Percentiles rank a stretch among this genome's conserved stretches.
These are phyloP conservation scores for Gautieria morchelliformis DNA, from an alignment of 768 basidiomycete genomes.

Conservation along the genomic window DNA sequence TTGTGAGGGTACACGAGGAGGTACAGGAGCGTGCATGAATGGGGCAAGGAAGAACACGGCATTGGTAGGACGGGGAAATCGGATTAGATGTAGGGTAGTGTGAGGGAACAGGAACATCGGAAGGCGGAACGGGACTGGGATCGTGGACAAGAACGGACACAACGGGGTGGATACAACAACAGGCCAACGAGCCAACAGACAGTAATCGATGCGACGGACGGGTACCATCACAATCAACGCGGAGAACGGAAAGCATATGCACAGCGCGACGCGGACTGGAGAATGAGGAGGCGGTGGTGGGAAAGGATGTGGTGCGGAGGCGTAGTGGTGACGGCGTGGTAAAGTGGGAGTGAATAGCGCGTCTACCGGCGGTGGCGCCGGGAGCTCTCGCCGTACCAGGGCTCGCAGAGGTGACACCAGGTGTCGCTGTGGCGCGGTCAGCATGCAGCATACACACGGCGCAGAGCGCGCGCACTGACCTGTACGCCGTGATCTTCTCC, in stretches of 20 bases:
- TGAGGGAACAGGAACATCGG: too few species aligned
- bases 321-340: neutral
- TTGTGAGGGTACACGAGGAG: too few species aligned
- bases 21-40: too few species aligned
- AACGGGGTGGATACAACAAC: too few species aligned
- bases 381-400: slow-evolving; percentile 4
- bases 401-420: slow-evolving; percentile 9
- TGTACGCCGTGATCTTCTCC: slow-evolving; percentile 41
- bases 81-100: too few species aligned
- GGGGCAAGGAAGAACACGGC: too few species aligned
- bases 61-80: too few species aligned
- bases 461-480: neutral
- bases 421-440: neutral
- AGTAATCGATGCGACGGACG: slow-evolving; percentile 2
- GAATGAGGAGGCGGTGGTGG: neutral
- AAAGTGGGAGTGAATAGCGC: neutral
- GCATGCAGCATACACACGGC: neutral
- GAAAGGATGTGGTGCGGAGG: neutral
- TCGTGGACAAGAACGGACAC: too few species aligned
- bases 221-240: neutral
- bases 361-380: neutral
- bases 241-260: slow-evolving; percentile 7
- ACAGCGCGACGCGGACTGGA: neutral
- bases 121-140: too few species aligned
- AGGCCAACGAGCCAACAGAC: too few species aligned